Base-by-base conservation (phyloP, 2,329 filamentous ascomycete species). In the Penicillium sp. region DNA sequence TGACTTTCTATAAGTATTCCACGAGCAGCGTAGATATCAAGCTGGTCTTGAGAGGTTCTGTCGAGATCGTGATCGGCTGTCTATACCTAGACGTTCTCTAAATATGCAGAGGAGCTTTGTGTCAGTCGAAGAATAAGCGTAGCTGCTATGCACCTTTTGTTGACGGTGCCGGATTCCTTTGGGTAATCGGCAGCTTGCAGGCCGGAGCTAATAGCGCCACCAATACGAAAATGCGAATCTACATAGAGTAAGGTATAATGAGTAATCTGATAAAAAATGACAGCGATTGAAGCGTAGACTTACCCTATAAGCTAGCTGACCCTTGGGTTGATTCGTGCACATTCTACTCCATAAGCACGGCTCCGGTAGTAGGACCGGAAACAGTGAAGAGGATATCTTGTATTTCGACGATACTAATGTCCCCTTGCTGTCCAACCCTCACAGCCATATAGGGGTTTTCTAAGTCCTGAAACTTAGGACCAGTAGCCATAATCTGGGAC, bases 1-100 rank as follows among this genome's bases (percentile, higher is more conserved):
- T 78, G 73, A 10, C 78, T 81, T 64, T 85, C 82, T 56, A 84
- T 79, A 10, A 85, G 76, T 65, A 86, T 78, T 61, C 82, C 84
- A 53, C 82, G 81, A 30, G 79, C 82, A 57, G 79, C 79, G 73
- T 81, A 85, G 62, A 85, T 79, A 79, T 91, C 35, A 76, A 95
- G 90, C 77, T 95, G 91, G 56, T 68, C 68, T 12, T 71, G 63
- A 30, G 30, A 30, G 1, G 17, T 53, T 17, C 61, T 57, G 60
- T 77, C 74, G 1, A 76, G 53, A 56, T 76, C 72, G 42, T 77
- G 74, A 51, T 77, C 75, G 4, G 75, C 73, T 0, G 66, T 64
- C 75, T 74, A 77, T 6, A 65, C 66, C 74, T 73, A 77, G 4
- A 72, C 66, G 35, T 76, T 77, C 49, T 76, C 73, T 9, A 76